These are phyloP conservation scores for Amanita exitialis DNA, from an alignment of 768 basidiomycete species.

Conservation along the genomic window DNA sequence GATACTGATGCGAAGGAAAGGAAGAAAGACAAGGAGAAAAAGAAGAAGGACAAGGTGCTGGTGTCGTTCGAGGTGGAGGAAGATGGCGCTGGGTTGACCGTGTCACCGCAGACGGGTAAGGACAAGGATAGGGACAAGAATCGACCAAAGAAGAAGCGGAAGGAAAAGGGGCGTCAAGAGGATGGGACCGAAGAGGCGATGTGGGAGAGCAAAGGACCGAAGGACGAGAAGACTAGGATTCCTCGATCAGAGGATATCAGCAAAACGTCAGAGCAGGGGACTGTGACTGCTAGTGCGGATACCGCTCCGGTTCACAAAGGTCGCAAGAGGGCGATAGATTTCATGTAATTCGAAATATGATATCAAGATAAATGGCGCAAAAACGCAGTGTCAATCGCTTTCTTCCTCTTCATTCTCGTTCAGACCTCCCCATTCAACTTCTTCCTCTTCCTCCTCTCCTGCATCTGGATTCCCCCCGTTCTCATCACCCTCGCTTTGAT, in stretches of 20 bases:
- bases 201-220: conserved; percentile 61
- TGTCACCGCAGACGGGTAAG: conserved; percentile 26
- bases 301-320: conserved; percentile 22
- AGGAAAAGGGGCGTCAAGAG: not conserved
- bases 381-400: conserved; percentile 8
- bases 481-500: conserved; percentile 17
- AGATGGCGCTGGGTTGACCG: conserved; percentile 31
- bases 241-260: not conserved
- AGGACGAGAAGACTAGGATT: not conserved
- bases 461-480: conserved; percentile 1
- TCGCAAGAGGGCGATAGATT: conserved; percentile 68
- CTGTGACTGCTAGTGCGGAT: conserved; percentile 13
- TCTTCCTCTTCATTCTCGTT: conserved; percentile 20
- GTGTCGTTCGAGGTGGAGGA: conserved; percentile 78
- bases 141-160: conserved; percentile 17
- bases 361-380: not conserved
- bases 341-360: conserved; percentile 36
- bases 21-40: conserved; percentile 20
- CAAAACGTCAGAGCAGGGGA: conserved; percentile 1
- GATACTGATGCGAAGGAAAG: conserved; percentile 20
- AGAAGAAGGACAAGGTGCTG: conserved; percentile 39
- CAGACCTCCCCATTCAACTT: conserved; percentile 15
- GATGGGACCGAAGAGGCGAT: conserved; percentile 38
- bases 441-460: conserved; percentile 13
- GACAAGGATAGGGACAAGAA: conserved; percentile 29